Evolutionary conservation across 1,139 yeast genomes (phyloP), one percentile per base, ranked within the genome.

Genomic region (Candida glucosophila): DNA sequence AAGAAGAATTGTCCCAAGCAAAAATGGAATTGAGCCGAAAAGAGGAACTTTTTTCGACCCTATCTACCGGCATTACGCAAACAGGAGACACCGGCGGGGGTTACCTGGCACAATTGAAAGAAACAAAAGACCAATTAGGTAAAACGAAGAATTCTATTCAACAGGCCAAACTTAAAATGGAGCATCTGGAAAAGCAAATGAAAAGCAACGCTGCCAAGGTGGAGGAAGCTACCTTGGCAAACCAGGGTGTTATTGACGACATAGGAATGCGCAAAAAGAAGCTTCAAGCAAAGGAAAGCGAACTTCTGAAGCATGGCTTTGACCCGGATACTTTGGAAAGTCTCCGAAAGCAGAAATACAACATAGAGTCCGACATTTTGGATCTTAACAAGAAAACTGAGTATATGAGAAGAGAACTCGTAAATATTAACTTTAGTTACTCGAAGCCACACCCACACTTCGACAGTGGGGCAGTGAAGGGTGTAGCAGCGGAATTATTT

Each of bases 1-100:
- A 70, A 28, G 46, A 47, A 1, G 47, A 57, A 20, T 52, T 79
- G 6, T 54, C 51, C 4, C 44, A 48, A 3, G 42, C 74, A 30
- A 76, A 73, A 34, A 58, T 58, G 5, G 62, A 64, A n/a, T 64
- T 69, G 32, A 59, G 63, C 18, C 68, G 63, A 34, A 82, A 81
- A 39, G 93, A 85, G 43, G 96, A 88, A 36, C 61, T 88, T 12
- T 55, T 85, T n/a, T 77, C 93, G 4, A 77, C 94, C 1, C 62
- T 92, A 21, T 77, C 90, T 1, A 88, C 97, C 0, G 98, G 98
- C 40, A 77, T 90, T 9, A 81, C 96, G 0, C 72, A 94, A 0
- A 77, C 75, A 30, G 96, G 95, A 26, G 66, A 60, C 20, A 41
- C 77, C 0, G 82, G 81, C 34, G 78, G 86, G 18, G 96, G 96